Percentiles rank a stretch among this genome's conserved stretches.
These are phyloP conservation scores for Alnus glutinosa DNA, from an alignment of 306 rosid species.

Conservation along the genomic window DNA sequence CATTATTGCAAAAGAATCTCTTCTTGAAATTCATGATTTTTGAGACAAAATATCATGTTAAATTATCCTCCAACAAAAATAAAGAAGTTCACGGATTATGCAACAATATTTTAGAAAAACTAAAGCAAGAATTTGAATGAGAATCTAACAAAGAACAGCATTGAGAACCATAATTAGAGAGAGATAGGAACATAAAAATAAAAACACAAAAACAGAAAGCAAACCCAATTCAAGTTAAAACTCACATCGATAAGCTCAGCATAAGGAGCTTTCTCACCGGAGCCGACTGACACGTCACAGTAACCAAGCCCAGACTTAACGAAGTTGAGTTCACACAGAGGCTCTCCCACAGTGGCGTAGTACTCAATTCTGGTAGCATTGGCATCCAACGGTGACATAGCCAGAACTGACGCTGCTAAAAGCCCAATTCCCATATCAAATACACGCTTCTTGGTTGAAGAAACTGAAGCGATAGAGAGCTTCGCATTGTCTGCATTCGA, in stretches of 20 bases:
- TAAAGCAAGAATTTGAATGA: background rate
- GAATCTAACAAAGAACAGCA: background rate
- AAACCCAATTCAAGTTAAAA: background rate
- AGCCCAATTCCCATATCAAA: slow-evolving; percentile 60
- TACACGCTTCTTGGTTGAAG: slow-evolving; percentile 31
- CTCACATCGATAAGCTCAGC: slow-evolving; percentile 85
- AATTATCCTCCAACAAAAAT: background rate
- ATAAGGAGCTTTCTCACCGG: slow-evolving; percentile 69
- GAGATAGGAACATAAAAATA: background rate
- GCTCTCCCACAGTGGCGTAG: slow-evolving; percentile 88
- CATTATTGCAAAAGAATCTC: background rate
- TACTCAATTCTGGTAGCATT: slow-evolving; percentile 85
- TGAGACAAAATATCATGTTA: background rate
- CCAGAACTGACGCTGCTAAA: slow-evolving; percentile 61
- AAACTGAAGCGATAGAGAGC: slow-evolving; percentile 25
- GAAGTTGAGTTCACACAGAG: slow-evolving; percentile 66
- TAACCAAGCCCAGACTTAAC: slow-evolving; percentile 84
- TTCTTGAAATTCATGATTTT: background rate
- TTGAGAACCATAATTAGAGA: background rate
- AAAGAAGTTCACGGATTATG: background rate
- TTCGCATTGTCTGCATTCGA: slow-evolving; percentile 31
- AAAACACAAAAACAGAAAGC: background rate
- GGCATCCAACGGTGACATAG: slow-evolving; percentile 68
- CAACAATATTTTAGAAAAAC: background rate
- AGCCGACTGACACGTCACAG: slow-evolving; percentile 65